phyloP scores from a whole-genome alignment of 2,329 filamentous ascomycete genomes.

The Alternaria arbusti region DNA sequence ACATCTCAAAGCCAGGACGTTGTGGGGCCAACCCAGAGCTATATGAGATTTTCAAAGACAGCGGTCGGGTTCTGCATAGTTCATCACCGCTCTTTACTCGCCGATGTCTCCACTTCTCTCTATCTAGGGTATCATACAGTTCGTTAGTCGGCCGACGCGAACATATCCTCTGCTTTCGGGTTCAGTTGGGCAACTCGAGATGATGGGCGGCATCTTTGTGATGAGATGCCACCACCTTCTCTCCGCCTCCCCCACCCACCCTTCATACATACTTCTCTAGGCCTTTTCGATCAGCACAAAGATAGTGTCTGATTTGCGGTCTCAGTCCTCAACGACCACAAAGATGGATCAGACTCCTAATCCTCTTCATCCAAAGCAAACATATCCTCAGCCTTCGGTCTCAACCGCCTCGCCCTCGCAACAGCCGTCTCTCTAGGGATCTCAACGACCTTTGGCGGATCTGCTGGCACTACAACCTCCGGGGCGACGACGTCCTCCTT shows the following conservation, averaged over 20 bases:
- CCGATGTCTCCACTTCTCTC: not conserved
- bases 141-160: no score
- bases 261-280: no score
- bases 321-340: no score
- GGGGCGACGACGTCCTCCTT: not conserved
- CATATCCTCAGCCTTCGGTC: constrained; percentile 50
- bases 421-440: constrained; percentile 43
- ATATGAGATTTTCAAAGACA: not conserved
- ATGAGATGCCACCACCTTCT: no score
- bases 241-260: no score
- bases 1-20: no score
- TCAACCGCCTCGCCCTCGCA: constrained; percentile 41
- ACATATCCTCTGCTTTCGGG: no score
- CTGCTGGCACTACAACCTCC: not conserved
- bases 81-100: constrained; percentile 2
- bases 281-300: no score
- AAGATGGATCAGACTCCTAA: not conserved
- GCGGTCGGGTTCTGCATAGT: not conserved
- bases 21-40: no score
- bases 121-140: constrained; percentile 10
- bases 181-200: no score
- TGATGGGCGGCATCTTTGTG: no score
- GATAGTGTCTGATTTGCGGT: no score
- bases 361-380: constrained; percentile 41
- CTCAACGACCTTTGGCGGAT: constrained; percentile 7